Evolutionary conservation across 805 yeast genomes (phyloP).

Genomic region (Hanseniaspora jakobsenii): DNA sequence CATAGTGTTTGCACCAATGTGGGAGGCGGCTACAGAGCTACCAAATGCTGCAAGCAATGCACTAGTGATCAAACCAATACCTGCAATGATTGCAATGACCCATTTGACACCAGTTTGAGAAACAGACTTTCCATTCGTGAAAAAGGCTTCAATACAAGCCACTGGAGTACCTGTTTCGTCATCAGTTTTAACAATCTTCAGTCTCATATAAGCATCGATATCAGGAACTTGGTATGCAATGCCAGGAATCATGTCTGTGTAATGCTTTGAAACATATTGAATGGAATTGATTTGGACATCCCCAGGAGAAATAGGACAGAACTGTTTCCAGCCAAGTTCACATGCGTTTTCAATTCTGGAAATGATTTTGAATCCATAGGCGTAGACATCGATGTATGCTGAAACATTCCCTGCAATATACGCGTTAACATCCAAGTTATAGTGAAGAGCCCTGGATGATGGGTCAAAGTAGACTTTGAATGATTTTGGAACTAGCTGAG

Average conservation of each 20-base stretch:
- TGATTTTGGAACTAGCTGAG: conserved; percentile 57
- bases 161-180: conserved; percentile 33
- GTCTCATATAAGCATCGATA: conserved; percentile 65
- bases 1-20: conserved; percentile 74
- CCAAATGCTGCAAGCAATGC: conserved; percentile 76
- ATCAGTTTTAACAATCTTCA: conserved; percentile 33
- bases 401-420: conserved; percentile 52
- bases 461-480: conserved; percentile 71
- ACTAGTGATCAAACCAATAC: conserved; percentile 73
- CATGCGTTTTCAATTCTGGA: conserved; percentile 51
- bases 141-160: conserved; percentile 66
- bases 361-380: conserved; percentile 72
- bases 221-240: conserved; percentile 81
- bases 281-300: conserved; percentile 61
- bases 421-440: conserved; percentile 58
- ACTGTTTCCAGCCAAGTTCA: conserved; percentile 57
- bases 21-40: conserved; percentile 79
- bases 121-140: conserved; percentile 69
- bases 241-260: conserved; percentile 57
- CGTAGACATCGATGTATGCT: conserved; percentile 66
- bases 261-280: conserved; percentile 41
- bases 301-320: conserved; percentile 83
- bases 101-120: conserved; percentile 73
- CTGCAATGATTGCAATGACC: conserved; percentile 88
- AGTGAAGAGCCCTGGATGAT: conserved; percentile 51